Evolutionary conservation across 2,329 filamentous ascomycete species (phyloP), one percentile per base, ranked within the genome.

Genomic region (Aspergillus brasiliensis): DNA sequence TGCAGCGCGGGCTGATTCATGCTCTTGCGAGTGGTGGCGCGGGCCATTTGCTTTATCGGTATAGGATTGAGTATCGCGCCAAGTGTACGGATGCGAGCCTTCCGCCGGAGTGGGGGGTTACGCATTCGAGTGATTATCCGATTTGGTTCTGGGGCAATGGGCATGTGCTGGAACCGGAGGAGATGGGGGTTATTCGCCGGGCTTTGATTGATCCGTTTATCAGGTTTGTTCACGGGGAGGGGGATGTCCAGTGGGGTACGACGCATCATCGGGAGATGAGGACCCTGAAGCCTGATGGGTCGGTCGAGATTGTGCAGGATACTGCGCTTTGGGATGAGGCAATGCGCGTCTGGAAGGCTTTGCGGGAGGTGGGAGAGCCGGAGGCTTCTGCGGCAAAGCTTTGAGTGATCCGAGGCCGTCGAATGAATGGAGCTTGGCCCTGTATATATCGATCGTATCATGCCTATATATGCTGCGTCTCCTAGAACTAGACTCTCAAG

Each of bases 81-180:
- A 70, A 77, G 47, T 83, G 81, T 59, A 77, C 80, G 3, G 79
- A 82, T 48, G 62, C 65, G 5, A 63, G 65, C 3, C 66, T 80
- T 8, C 82, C 83, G 1, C 70, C 69, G 1, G 73, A 78, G 42
- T 86, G 81, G 79, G 82, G 81, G 2, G 83, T 83, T 2, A 86
- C 83, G 15, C 84, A 86, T 66, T 77, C 77, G 0, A 81, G 81
- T 0, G 84, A 86, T 62, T 76, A 81, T 66, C 72, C 77, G 5
- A 79, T 86, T 28, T 86, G 84, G 84, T 83, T 85, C 58, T 86
- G 80, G 78, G 84, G 84, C 0, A 78, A 81, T 62, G 81, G 80
- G 1, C 72, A 71, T 4, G 59, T 65, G 0, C 58, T 86, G 54
- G 75, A 70, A 6, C 67, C 68, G 0, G 63, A 69, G 8, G 84